Conservation (phyloP, 1,284 basidiomycete species). For the Inonotus obliquus region DNA sequence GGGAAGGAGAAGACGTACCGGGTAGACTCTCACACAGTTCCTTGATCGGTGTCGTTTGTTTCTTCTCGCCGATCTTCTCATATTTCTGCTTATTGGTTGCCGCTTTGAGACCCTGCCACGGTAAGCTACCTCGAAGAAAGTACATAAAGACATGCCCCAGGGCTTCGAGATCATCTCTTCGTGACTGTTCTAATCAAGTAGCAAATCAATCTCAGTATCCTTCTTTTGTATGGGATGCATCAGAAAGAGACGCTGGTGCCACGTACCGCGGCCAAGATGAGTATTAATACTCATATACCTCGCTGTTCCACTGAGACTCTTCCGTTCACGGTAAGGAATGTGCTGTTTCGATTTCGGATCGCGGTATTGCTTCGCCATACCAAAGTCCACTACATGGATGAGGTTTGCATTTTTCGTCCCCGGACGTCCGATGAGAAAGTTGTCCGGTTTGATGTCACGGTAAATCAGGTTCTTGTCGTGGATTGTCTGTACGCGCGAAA, state of each 20-base stretch:
- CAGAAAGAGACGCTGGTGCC: background rate
- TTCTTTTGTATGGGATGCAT: background rate
- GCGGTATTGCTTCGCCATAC: slow-evolving; percentile 97
- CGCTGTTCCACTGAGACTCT: slow-evolving; percentile 87
- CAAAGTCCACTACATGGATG: slow-evolving; percentile 81
- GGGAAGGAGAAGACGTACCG: slow-evolving; percentile 43
- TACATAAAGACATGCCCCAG: slow-evolving; percentile 98
- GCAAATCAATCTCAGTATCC: background rate
- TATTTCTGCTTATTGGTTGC: slow-evolving; percentile 99
- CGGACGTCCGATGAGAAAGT: slow-evolving; percentile 91
- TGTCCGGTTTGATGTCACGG: slow-evolving; percentile 97
- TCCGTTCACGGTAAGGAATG: slow-evolving; percentile 94
- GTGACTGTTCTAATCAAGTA: slow-evolving; percentile 73
- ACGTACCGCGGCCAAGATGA: slow-evolving; percentile 82
- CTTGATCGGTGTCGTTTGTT: slow-evolving; percentile 93
- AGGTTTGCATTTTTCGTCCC: slow-evolving; percentile 82
- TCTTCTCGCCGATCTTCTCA: slow-evolving; percentile 99
- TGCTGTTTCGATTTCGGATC: slow-evolving; percentile 97
- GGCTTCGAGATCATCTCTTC: slow-evolving; percentile 91
- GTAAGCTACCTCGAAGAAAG: slow-evolving; percentile 87
- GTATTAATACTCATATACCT: slow-evolving; percentile 99
- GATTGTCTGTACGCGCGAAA: slow-evolving; percentile 89
- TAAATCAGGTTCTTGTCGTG: slow-evolving; percentile 98
- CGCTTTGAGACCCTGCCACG: slow-evolving; percentile 96
- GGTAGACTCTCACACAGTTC: slow-evolving; percentile 92